These are phyloP conservation scores for Globisporangium iwayamae DNA, from an alignment of 352 stramenopile genomes.

Conservation along the genomic window DNA sequence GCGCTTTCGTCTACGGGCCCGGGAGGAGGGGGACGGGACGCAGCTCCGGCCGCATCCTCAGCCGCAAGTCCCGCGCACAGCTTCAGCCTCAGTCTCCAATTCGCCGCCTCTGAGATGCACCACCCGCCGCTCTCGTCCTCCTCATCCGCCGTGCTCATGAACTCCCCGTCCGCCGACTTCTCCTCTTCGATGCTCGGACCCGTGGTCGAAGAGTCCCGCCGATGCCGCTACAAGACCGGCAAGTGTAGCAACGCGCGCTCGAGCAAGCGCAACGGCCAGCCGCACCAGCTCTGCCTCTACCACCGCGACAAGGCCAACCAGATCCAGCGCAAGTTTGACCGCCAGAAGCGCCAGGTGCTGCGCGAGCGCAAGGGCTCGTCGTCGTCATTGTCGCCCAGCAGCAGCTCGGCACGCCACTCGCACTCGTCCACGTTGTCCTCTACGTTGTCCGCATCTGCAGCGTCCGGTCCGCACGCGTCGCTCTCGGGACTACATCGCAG, in stretches of 20 bases:
- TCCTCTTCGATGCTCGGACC: neutral
- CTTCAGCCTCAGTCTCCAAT: conserved; percentile 17
- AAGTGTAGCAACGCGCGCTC: conserved; percentile 83
- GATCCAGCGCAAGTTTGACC: conserved; percentile 88
- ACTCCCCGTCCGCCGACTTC: neutral
- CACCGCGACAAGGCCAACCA: conserved; percentile 88
- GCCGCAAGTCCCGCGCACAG: neutral
- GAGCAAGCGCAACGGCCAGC: conserved; percentile 82
- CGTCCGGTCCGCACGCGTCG: neutral
- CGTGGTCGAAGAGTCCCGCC: conserved; percentile 15
- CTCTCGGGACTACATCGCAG: conserved; percentile 4
- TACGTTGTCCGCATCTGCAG: conserved; percentile 24
- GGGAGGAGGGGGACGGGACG: neutral
- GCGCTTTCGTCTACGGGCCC: conserved; percentile 11
- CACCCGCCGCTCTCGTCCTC: conserved; percentile 10
- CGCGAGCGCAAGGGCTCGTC: conserved; percentile 36
- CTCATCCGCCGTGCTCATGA: conserved; percentile 5
- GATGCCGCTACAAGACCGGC: conserved; percentile 85
- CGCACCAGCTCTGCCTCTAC: conserved; percentile 84
- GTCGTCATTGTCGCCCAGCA: neutral
- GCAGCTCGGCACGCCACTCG: conserved; percentile 2
- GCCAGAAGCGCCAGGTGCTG: conserved; percentile 79
- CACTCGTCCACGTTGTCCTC: conserved; percentile 21
- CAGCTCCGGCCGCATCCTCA: neutral
- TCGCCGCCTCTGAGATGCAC: conserved; percentile 12